These are phyloP conservation scores for Tetrapisispora iriomotensis DNA, from an alignment of 805 yeast genomes.

Conservation along the genomic window DNA sequence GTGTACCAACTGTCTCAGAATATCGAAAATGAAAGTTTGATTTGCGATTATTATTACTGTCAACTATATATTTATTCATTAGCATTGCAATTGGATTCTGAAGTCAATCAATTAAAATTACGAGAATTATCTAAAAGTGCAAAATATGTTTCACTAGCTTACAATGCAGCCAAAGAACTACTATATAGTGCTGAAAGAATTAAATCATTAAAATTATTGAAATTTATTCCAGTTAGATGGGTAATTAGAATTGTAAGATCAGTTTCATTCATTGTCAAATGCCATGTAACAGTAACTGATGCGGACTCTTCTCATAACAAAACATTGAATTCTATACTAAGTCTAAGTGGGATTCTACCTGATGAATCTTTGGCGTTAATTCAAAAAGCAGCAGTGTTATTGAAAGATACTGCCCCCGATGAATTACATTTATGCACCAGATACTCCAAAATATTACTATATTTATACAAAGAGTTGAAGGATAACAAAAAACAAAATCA, in stretches of 20 bases:
- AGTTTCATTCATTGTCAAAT: constrained; percentile 82
- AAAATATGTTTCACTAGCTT: constrained; percentile 71
- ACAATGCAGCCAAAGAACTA: constrained; percentile 73
- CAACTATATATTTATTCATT: constrained; percentile 76
- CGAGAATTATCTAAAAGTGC: constrained; percentile 68
- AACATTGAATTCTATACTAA: constrained; percentile 39
- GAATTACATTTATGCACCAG: constrained; percentile 76
- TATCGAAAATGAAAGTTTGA: constrained; percentile 59
- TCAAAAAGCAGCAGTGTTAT: constrained; percentile 59
- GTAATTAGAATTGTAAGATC: constrained; percentile 77
- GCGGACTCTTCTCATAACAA: constrained; percentile 27
- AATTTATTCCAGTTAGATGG: constrained; percentile 90
- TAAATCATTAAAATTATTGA: constrained; percentile 50
- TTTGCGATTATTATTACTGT: constrained; percentile 78
- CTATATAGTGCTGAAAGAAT: constrained; percentile 61
- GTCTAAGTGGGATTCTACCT: constrained; percentile 53
- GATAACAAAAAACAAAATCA: constrained; percentile 26
- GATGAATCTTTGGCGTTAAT: constrained; percentile 62
- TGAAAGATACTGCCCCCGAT: constrained; percentile 81
- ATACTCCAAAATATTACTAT: constrained; percentile 68
- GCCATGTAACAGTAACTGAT: constrained; percentile 54
- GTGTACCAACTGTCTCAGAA: constrained; percentile 26
- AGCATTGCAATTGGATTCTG: constrained; percentile 48
- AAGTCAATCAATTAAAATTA: constrained; percentile 36
- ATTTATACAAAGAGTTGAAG: constrained; percentile 66